phyloP scores from a whole-genome alignment of 1,284 basidiomycete species.

The Athelia psychrophila region DNA sequence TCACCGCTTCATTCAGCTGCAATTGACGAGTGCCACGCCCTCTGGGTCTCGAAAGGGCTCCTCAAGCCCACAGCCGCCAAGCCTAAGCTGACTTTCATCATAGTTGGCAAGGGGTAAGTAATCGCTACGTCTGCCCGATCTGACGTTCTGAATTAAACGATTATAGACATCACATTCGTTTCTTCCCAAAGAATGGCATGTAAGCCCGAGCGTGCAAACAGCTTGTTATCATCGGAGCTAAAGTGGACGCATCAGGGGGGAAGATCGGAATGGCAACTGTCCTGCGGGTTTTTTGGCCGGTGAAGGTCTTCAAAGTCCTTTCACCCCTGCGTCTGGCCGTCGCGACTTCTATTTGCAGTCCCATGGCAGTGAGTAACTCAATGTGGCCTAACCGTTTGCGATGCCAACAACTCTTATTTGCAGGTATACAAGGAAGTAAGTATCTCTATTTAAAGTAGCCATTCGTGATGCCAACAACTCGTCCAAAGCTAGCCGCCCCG shows the following conservation, averaged over 20 bases:
- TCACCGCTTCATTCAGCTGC: neutral
- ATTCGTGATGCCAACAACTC: neutral
- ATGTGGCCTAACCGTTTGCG: no score
- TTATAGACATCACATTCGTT: slow-evolving; percentile 38
- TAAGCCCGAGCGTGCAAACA: neutral
- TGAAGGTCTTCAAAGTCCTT: slow-evolving; percentile 18
- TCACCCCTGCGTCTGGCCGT: slow-evolving; percentile 14
- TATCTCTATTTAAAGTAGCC: slow-evolving; percentile 22
- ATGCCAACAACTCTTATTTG: no score
- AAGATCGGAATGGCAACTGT: slow-evolving; percentile 28
- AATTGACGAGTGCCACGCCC: neutral
- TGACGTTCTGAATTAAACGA: no score
- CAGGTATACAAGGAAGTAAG: slow-evolving; percentile 33
- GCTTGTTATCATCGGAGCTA: slow-evolving; percentile 1
- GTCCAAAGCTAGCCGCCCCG: slow-evolving; percentile 12
- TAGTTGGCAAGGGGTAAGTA: slow-evolving; percentile 37
- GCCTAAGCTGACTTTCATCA: slow-evolving; percentile 31
- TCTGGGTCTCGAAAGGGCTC: neutral
- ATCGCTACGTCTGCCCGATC: neutral
- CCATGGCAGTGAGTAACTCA: no score
- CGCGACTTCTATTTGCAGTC: slow-evolving; percentile 35
- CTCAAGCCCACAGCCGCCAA: neutral
- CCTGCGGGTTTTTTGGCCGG: slow-evolving; percentile 28
- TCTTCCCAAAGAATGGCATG: slow-evolving; percentile 29
- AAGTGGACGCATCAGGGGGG: no score